phyloP scores from a whole-genome alignment of 768 basidiomycete species.

The Lactarius sanguifluus region DNA sequence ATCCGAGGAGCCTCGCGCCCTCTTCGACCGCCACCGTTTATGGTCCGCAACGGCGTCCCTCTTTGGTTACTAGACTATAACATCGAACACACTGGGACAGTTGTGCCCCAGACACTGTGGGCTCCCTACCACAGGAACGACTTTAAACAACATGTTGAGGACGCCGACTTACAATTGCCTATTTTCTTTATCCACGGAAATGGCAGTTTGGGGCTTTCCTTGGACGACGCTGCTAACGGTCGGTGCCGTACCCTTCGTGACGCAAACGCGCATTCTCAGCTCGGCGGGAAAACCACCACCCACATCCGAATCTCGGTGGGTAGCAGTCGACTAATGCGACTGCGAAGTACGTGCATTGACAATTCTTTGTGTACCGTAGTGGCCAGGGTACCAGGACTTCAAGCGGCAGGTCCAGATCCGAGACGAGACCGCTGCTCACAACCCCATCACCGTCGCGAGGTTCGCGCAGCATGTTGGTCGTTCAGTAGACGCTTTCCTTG shows the following conservation, averaged over 20 bases:
- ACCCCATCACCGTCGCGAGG: slow-evolving; percentile 19
- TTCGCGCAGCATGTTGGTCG: slow-evolving; percentile 24
- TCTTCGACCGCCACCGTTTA: not conserved
- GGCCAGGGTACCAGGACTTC: slow-evolving; percentile 18
- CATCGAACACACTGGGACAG: slow-evolving; percentile 7
- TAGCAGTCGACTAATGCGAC: not conserved
- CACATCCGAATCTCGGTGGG: slow-evolving; percentile 20
- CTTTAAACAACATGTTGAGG: slow-evolving; percentile 13
- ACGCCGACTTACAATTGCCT: slow-evolving; percentile 19
- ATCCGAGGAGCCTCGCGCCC: not conserved
- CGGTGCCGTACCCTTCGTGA: slow-evolving; percentile 15
- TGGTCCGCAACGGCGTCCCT: not conserved
- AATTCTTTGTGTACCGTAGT: slow-evolving; percentile 6
- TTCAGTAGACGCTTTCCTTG: slow-evolving; percentile 20
- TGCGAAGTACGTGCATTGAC: slow-evolving; percentile 2
- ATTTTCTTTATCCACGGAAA: slow-evolving; percentile 21
- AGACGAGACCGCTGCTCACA: slow-evolving; percentile 15
- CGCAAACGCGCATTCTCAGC: not conserved
- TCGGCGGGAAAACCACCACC: slow-evolving; percentile 20
- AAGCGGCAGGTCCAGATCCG: slow-evolving; percentile 22
- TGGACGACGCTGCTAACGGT: slow-evolving; percentile 12
- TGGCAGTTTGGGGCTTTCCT: slow-evolving; percentile 16
- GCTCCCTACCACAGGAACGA: slow-evolving; percentile 12
- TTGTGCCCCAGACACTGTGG: slow-evolving; percentile 23
- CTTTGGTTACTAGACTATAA: slow-evolving; percentile 15